Evolutionary conservation across 139 green algal genomes (phyloP).

Genomic region (Coelastrella sp.): DNA sequence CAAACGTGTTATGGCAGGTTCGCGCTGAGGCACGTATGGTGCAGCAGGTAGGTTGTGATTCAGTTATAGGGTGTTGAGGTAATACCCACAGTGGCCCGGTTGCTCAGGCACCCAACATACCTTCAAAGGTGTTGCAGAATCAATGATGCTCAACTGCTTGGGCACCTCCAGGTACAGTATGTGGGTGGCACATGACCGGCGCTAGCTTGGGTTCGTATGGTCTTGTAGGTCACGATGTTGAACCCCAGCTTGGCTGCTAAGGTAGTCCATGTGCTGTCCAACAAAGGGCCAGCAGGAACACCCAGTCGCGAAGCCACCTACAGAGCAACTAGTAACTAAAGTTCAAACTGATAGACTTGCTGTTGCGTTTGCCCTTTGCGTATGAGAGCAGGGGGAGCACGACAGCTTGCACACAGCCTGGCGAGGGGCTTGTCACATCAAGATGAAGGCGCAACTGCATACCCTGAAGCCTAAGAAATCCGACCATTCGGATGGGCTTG

Average conservation of each 20-base stretch:
- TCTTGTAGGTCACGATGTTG: conserved; percentile 58
- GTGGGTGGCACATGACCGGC: conserved; percentile 12
- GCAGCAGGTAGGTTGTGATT: too few species aligned
- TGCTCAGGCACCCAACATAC: not conserved
- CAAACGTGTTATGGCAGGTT: too few species aligned
- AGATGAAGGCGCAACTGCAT: not conserved
- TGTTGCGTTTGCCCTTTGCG: too few species aligned
- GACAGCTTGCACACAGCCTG: not conserved
- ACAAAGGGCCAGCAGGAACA: conserved; percentile 50
- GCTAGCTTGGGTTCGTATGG: conserved; percentile 44
- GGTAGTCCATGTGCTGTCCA: conserved; percentile 46
- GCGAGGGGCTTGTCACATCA: not conserved
- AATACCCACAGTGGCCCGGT: not conserved
- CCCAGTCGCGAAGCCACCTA: conserved; percentile 50
- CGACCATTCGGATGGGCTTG: conserved; percentile 38
- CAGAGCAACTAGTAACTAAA: not conserved
- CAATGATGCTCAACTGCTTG: not conserved
- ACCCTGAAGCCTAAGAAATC: conserved; percentile 49
- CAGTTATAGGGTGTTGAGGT: too few species aligned
- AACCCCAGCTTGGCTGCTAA: conserved; percentile 44
- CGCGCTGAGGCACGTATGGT: too few species aligned
- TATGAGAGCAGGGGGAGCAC: too few species aligned
- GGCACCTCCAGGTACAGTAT: conserved; percentile 29
- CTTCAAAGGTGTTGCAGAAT: not conserved
- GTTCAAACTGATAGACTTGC: not conserved